Base-by-base conservation (phyloP, 164 flowering plant genomes). In the Annona squamosa region DNA sequence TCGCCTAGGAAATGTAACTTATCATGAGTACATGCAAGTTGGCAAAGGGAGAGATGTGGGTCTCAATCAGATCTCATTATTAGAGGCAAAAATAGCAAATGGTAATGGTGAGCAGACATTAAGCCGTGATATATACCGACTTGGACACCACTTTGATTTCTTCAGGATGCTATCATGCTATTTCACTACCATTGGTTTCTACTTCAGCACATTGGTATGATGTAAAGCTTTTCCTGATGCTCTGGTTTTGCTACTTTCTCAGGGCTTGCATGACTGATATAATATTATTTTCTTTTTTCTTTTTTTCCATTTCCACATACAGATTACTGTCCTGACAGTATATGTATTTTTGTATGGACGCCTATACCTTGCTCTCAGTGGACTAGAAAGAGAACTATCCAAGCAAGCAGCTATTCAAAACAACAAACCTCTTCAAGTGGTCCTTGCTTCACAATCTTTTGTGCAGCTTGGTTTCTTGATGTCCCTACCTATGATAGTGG, bases 41-140 rank as follows among this genome's bases (percentile, higher is more conserved):
- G 99, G 99, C 59, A 96, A 96, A 78, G 99, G 99, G 5, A 87
- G 99, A 70, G 99, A 96, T 86, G 98, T 96, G 79, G 99, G 99
- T 57, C 95, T 96, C 72, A 96, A 93, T 80, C 99, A 93, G 81
- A 96, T 96, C 67, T 96, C 99, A 59, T 81, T 89, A 68, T 96
- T 96, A 83, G 99, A 96, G 78, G 95, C 99, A 10, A 96, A 96
- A 81, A 89, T 96, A 68, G 99, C 98, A 46, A 90, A 92, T 84
- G 99, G 99, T 1, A 93, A 93, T 84, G 99, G 99, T 45, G 99
- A 96, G 79, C 99, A 93, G 82, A 90, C 99, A 70, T 57, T 96
- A 68, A 95, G 99, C 68, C 97, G 99, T 62, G 99, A 95, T 79
- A 81, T 95, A 61, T 95, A 95, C 80, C 79, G 98, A 69, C 95